Evolutionary conservation across 495 filamentous ascomycete species (phyloP).

Genomic region (Recurvomyces mirabilis): DNA sequence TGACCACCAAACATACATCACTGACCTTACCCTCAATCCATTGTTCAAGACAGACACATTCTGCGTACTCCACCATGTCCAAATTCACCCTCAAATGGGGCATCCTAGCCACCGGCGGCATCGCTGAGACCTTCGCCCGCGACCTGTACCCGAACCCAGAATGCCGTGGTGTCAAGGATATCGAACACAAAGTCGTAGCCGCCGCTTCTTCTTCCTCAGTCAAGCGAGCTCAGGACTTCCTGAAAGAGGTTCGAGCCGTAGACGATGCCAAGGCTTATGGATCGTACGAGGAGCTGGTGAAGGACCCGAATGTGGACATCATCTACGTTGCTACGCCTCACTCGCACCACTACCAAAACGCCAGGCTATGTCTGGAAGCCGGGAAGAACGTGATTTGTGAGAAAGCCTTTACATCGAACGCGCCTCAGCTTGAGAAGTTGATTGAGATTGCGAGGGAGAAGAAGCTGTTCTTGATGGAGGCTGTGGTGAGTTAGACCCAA

Average conservation of each 20-base stretch:
- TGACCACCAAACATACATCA: no score
- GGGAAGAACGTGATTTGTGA: constrained; percentile 88
- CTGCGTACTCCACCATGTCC: constrained; percentile 14
- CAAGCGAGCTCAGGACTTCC: constrained; percentile 58
- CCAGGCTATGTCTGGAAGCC: constrained; percentile 66
- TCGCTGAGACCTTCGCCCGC: constrained; percentile 66
- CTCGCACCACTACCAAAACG: constrained; percentile 90
- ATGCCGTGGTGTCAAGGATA: constrained; percentile 56
- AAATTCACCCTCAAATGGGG: constrained; percentile 23
- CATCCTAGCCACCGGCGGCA: constrained; percentile 58
- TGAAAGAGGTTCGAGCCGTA: constrained; percentile 54
- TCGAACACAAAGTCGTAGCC: constrained; percentile 68
- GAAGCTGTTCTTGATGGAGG: constrained; percentile 91
- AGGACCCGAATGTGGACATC: constrained; percentile 69
- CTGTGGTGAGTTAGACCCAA: no score
- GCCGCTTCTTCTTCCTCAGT: constrained; percentile 70
- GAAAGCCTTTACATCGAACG: constrained; percentile 87
- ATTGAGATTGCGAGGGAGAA: constrained; percentile 60
- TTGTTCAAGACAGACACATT: no score
- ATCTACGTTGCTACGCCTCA: constrained; percentile 91
- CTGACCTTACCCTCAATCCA: no score
- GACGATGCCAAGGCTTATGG: constrained; percentile 61
- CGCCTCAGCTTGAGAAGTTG: constrained; percentile 64
- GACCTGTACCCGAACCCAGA: constrained; percentile 74
- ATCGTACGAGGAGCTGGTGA: constrained; percentile 67